phyloP scores from a whole-genome alignment of 352 stramenopile genomes.

The Phytophthora multivora region DNA sequence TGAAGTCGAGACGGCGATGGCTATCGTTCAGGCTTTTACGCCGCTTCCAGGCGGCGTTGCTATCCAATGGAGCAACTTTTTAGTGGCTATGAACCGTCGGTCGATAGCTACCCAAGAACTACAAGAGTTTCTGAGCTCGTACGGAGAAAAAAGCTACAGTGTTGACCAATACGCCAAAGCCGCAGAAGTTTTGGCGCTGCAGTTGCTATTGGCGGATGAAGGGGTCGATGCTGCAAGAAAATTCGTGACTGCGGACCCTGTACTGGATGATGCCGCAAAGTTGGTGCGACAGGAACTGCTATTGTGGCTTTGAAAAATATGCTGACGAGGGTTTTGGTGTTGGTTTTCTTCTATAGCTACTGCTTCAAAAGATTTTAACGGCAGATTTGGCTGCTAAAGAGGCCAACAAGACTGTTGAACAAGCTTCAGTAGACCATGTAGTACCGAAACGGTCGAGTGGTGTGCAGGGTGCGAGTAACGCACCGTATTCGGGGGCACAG shows the following conservation, averaged over 20 bases:
- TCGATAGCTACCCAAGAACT: slow-evolving; percentile 36
- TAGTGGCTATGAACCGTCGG: slow-evolving; percentile 62
- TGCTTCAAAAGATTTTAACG: slow-evolving; percentile 41
- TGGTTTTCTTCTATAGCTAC: slow-evolving; percentile 21
- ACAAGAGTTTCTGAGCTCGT: slow-evolving; percentile 29
- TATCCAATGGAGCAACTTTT: slow-evolving; percentile 68
- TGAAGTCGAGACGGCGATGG: slow-evolving; percentile 54
- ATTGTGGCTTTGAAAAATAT: not conserved
- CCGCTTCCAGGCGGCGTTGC: slow-evolving; percentile 48
- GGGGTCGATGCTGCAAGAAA: slow-evolving; percentile 36
- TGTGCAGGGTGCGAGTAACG: slow-evolving; percentile 1
- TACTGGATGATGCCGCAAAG: slow-evolving; percentile 55
- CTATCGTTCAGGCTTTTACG: slow-evolving; percentile 45
- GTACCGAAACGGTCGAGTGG: not conserved
- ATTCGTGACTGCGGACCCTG: slow-evolving; percentile 39
- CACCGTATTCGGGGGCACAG: not conserved
- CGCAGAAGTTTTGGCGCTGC: slow-evolving; percentile 48
- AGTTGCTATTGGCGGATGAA: slow-evolving; percentile 56
- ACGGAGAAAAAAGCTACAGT: not conserved
- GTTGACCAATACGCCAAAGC: slow-evolving; percentile 33
- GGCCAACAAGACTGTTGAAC: slow-evolving; percentile 9
- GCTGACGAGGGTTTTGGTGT: slow-evolving; percentile 10
- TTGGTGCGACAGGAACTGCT: slow-evolving; percentile 28
- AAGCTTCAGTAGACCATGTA: slow-evolving; percentile 2
- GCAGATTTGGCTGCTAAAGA: slow-evolving; percentile 24